phyloP scores from a whole-genome alignment of 2,329 filamentous ascomycete species.

The Phaeoacremonium minimum region DNA sequence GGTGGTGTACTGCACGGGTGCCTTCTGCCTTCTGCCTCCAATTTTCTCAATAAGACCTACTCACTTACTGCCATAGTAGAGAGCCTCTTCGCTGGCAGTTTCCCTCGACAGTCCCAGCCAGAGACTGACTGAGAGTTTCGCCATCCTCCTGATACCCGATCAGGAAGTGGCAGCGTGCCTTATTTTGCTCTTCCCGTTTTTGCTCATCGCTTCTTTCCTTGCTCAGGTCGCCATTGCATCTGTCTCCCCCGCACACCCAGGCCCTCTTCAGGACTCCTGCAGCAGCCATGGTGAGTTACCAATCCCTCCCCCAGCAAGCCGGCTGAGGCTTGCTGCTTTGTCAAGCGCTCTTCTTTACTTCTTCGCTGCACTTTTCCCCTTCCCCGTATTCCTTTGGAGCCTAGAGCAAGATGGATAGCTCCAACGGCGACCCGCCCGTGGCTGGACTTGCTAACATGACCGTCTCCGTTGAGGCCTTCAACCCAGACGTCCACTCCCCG shows the following conservation, averaged over 20 bases:
- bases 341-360: slow-evolving; percentile 3
- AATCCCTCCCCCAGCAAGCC: too few relatives aligned
- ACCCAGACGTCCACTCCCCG: slow-evolving; percentile 45
- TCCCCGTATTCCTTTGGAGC: slow-evolving; percentile 5
- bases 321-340: slow-evolving; percentile 1
- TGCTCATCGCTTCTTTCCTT: background rate
- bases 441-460: slow-evolving; percentile 16
- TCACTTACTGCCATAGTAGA: too few relatives aligned
- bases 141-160: too few relatives aligned
- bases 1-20: too few relatives aligned
- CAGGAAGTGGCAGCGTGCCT: background rate
- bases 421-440: slow-evolving; percentile 7
- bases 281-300: slow-evolving; percentile 4
- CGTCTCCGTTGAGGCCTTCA: slow-evolving; percentile 39
- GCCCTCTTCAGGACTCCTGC: background rate
- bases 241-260: background rate
- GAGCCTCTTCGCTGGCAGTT: too few relatives aligned
- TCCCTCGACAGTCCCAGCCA: too few relatives aligned
- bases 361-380: slow-evolving; percentile 1
- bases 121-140: too few relatives aligned
- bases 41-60: too few relatives aligned
- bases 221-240: background rate
- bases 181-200: background rate
- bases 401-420: slow-evolving; percentile 1
- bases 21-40: background rate